Conservation (phyloP, 1,139 yeast genomes). For the Suhomyces maxii region DNA sequence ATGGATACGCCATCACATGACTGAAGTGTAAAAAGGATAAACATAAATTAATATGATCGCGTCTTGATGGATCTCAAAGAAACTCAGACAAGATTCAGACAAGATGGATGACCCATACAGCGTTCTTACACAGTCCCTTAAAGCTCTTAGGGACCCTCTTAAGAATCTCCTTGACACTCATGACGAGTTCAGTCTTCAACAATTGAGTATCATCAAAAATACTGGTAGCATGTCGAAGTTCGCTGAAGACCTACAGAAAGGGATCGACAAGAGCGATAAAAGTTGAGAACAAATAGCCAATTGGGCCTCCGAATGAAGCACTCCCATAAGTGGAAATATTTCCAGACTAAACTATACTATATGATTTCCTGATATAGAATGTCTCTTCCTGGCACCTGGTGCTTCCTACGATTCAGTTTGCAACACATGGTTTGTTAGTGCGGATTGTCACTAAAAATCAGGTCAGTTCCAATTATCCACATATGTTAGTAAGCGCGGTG, state of each 20-base stretch:
- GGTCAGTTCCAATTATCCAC: too few species aligned
- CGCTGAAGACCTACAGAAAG: conserved; percentile 4
- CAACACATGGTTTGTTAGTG: too few species aligned
- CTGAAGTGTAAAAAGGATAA: not conserved
- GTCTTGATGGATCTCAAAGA: not conserved
- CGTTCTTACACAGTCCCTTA: conserved; percentile 22
- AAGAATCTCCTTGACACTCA: conserved; percentile 26
- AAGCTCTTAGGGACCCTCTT: conserved; percentile 25
- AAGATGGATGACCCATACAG: conserved; percentile 23
- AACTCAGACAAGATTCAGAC: too few species aligned
- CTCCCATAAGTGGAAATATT: not conserved
- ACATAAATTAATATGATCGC: not conserved
- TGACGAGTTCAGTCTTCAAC: conserved; percentile 28
- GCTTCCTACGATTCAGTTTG: too few species aligned
- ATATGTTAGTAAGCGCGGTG: not conserved
- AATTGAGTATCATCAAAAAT: conserved; percentile 25
- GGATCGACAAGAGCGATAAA: not conserved
- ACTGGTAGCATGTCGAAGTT: conserved; percentile 18
- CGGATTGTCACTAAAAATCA: too few species aligned
- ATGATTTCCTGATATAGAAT: not conserved
- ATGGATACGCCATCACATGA: not conserved
- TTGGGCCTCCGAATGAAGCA: not conserved
- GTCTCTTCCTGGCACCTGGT: too few species aligned
- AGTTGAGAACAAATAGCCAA: not conserved
- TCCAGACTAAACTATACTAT: too few species aligned